Conservation (phyloP, 192 early-diverging fungal species). For the Rhizoclosmatium globosum region DNA sequence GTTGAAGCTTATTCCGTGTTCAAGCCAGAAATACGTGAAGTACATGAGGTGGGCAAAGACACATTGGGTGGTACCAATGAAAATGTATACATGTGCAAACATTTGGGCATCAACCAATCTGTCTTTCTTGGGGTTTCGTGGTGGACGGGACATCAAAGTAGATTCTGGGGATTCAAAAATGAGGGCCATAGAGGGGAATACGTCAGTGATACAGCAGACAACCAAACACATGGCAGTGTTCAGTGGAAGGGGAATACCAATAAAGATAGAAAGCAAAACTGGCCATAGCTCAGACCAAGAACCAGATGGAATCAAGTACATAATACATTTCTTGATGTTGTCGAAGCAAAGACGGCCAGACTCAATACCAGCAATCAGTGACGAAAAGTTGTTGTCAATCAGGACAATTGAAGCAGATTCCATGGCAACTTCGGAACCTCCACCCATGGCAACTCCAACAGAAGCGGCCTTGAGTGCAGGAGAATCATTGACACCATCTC, state of each 20-base stretch:
- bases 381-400: conserved; percentile 70
- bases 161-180: conserved; percentile 81
- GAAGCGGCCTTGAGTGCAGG: conserved; percentile 90
- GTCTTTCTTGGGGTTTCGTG: conserved; percentile 75
- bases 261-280: conserved; percentile 78
- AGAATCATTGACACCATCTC: conserved; percentile 93
- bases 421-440: conserved; percentile 73
- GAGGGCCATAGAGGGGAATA: conserved; percentile 69
- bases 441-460: conserved; percentile 88
- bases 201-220: conserved; percentile 60
- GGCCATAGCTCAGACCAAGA: conserved; percentile 24
- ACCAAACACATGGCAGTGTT: conserved; percentile 71
- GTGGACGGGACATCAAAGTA: conserved; percentile 72
- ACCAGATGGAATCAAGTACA: conserved; percentile 38
- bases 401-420: conserved; percentile 59
- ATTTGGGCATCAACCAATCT: conserved; percentile 70
- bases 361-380: conserved; percentile 77
- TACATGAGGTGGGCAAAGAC: conserved; percentile 50
- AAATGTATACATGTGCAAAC: conserved; percentile 77
- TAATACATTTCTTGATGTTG: conserved; percentile 88
- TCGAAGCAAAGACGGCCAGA: conserved; percentile 87
- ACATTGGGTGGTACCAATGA: conserved; percentile 77
- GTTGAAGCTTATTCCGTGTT: no score
- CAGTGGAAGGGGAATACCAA: conserved; percentile 82
- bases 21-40: no score